Conservation (phyloP, 805 yeast species). For the Saccharomycopsis sp. region DNA sequence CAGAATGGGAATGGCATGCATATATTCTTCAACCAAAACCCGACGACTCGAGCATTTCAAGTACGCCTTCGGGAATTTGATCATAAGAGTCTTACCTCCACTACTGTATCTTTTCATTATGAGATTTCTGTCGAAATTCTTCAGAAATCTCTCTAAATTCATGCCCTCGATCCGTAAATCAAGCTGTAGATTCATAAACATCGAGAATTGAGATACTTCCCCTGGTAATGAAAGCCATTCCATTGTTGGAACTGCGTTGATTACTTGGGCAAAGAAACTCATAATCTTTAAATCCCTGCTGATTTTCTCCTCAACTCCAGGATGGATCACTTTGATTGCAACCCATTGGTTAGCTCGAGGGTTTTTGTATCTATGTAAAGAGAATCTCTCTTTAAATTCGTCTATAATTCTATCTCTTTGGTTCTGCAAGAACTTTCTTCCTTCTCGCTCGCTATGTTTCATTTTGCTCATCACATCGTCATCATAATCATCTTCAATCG, state of each 20-base stretch:
- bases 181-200: conserved; percentile 81
- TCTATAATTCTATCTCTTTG: conserved; percentile 20
- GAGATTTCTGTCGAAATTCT: conserved; percentile 44
- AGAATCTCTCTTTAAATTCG: conserved; percentile 28
- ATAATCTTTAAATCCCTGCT: conserved; percentile 79
- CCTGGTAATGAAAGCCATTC: conserved; percentile 96
- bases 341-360: conserved; percentile 48
- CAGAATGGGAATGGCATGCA: conserved; percentile 79
- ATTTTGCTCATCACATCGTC: not conserved
- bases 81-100: conserved; percentile 19
- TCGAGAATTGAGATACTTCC: conserved; percentile 83
- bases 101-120: conserved; percentile 33
- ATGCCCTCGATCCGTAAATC: conserved; percentile 87
- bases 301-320: conserved; percentile 65
- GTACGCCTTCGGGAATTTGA: conserved; percentile 78
- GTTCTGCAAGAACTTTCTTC: conserved; percentile 27
- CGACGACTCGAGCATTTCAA: conserved; percentile 56
- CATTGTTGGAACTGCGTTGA: conserved; percentile 83
- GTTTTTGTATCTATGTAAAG: conserved; percentile 21
- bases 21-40: conserved; percentile 79
- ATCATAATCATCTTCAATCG: not conserved
- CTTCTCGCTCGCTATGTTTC: not conserved
- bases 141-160: conserved; percentile 64
- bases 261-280: conserved; percentile 65
- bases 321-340: conserved; percentile 91